A percentile compares a stretch with the other conserved stretches of the same genome.
Conservation (phyloP, 768 basidiomycete genomes). For the Lentinula aciculospora region DNA sequence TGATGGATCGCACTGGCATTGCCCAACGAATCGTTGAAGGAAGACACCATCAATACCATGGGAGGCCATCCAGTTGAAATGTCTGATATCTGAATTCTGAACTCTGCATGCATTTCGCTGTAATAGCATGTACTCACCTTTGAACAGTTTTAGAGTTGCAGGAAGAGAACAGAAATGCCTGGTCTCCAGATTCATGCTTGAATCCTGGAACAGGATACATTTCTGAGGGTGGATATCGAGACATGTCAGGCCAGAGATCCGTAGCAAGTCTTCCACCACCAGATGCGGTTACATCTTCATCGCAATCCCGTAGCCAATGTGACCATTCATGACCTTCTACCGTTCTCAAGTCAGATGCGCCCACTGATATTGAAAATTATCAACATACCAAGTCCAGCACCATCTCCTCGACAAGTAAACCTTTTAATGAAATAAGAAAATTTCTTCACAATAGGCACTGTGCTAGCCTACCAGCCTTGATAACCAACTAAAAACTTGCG, state of each 20-base stretch:
- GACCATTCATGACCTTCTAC: conserved; percentile 78
- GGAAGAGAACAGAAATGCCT: conserved; percentile 72
- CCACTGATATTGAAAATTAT: neutral
- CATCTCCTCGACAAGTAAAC: conserved; percentile 71
- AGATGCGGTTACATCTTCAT: conserved; percentile 35
- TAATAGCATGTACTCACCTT: conserved; percentile 26
- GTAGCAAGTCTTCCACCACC: conserved; percentile 65
- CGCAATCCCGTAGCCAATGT: conserved; percentile 55
- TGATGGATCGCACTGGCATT: conserved; percentile 55
- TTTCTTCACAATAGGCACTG: neutral
- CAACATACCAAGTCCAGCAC: conserved; percentile 47
- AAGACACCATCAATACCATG: conserved; percentile 80
- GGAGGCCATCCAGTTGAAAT: conserved; percentile 82
- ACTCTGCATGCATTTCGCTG: neutral
- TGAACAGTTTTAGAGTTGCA: conserved; percentile 70
- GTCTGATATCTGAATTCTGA: conserved; percentile 25
- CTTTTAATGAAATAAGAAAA: conserved; percentile 23
- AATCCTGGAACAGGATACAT: conserved; percentile 68
- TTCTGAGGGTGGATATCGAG: conserved; percentile 64
- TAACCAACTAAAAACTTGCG: conserved; percentile 83
- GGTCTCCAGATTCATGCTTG: conserved; percentile 46
- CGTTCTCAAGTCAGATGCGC: neutral
- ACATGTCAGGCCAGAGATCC: conserved; percentile 79
- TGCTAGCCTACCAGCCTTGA: conserved; percentile 66
- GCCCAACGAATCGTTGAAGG: conserved; percentile 69